Evolutionary conservation across 257 asterid genomes (phyloP).

Genomic region (Eustoma russellianum): DNA sequence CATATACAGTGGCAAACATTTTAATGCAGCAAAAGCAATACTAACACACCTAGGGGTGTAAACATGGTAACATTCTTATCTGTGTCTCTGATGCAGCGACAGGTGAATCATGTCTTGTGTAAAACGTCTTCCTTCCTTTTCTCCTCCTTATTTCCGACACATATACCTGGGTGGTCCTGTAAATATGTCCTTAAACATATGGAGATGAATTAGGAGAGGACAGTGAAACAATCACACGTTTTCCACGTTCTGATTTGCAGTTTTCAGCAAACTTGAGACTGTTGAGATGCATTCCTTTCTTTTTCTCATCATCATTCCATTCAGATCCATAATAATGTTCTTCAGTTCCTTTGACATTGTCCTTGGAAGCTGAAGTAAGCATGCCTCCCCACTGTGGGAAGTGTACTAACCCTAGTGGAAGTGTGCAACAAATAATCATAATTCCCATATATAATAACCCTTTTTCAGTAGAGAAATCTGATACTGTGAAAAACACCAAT

Average conservation of each 20-base stretch:
- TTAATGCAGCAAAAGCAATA: too few relatives aligned
- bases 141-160: too few relatives aligned
- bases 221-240: conserved; percentile 30
- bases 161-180: too few relatives aligned
- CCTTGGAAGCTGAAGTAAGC: conserved; percentile 30
- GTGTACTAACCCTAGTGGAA: conserved; percentile 26
- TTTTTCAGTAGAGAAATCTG: conserved; percentile 20
- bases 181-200: background rate
- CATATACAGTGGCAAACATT: too few relatives aligned
- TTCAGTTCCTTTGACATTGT: conserved; percentile 14
- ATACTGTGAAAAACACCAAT: conserved; percentile 21
- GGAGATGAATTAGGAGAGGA: conserved; percentile 26
- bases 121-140: too few relatives aligned
- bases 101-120: too few relatives aligned
- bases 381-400: conserved; percentile 50
- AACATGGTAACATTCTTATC: too few relatives aligned
- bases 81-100: too few relatives aligned
- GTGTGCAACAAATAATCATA: conserved; percentile 44
- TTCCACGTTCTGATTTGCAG: conserved; percentile 44
- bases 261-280: conserved; percentile 59
- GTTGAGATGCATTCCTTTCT: conserved; percentile 40
- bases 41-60: too few relatives aligned
- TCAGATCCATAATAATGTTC: conserved; percentile 29
- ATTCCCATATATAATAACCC: conserved; percentile 39
- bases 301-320: conserved; percentile 24